A percentile compares a stretch with the other conserved stretches of the same genome.
These are phyloP conservation scores for button mushroom (Agaricus bisporus) DNA, from an alignment of 768 basidiomycete species.

Conservation along the genomic window DNA sequence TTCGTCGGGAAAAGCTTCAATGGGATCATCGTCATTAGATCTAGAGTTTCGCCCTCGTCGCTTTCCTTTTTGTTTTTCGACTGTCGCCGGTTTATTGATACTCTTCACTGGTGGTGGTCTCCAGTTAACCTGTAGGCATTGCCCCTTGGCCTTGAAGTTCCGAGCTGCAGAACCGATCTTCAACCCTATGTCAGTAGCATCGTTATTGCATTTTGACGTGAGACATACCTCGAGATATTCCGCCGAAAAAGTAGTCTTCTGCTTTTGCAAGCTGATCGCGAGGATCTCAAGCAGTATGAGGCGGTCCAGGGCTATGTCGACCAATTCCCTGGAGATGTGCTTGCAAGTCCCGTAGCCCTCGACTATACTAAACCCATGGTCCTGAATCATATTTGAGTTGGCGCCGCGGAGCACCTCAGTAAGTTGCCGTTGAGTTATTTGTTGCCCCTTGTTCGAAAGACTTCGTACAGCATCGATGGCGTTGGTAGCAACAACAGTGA, in stretches of 20 bases:
- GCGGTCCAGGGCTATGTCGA: conserved; percentile 61
- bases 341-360: conserved; percentile 50
- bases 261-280: conserved; percentile 34
- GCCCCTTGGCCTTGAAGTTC: background rate
- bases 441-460: conserved; percentile 35
- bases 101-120: conserved; percentile 5
- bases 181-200: background rate
- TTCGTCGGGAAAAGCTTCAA: conserved; percentile 8
- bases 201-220: background rate
- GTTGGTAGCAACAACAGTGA: conserved; percentile 50
- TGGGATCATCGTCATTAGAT: background rate
- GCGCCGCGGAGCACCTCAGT: conserved; percentile 63
- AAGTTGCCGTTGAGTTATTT: conserved; percentile 56
- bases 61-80: conserved; percentile 1
- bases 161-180: background rate
- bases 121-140: conserved; percentile 6
- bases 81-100: background rate
- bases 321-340: conserved; percentile 40
- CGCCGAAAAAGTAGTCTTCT: conserved; percentile 23
- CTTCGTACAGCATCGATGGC: conserved; percentile 54
- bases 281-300: conserved; percentile 48
- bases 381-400: conserved; percentile 37
- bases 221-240: conserved; percentile 46
- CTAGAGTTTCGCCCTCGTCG: background rate
- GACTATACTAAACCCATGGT: conserved; percentile 42